Evolutionary conservation across 2,329 filamentous ascomycete genomes (phyloP), one percentile per base, ranked within the genome.

Genomic region (Magnaporthales sp.): DNA sequence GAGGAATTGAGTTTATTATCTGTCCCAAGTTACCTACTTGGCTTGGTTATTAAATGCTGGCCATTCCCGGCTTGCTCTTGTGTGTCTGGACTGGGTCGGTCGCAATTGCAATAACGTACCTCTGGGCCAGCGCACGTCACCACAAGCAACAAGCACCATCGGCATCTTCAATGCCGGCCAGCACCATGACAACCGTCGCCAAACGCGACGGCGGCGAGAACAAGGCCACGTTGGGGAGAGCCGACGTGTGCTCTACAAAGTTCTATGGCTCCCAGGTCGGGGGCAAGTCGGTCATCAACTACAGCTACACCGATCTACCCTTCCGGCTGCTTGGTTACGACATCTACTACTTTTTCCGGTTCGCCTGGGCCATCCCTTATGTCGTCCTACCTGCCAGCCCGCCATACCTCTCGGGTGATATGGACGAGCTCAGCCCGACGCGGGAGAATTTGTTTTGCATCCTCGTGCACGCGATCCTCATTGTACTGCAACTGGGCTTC

Each of bases 381-480:
- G 78, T 91, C 46, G 66, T 91, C n/a, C 79, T 83, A 70, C 89
- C 89, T 0, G 61, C 88, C 8, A 75, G 73, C 15, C 6, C 13
- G 3, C 83, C 87, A 1, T 78, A 78, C 66, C 79, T 80, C 58
- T 85, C 84, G 1, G 84, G 79, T 15, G 71, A 80, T 64, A 77
- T 90, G 62, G 87, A 89, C 71, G 91, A 93, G 77, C 78, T 92
- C 22, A 84, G 87, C 68, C 81, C 82, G 1, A 88, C 84, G 0
- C 67, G 72, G 15, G 74, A 77, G 60, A 92, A 92, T 70, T 38
- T 87, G 0, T 82, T 80, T 70, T 84, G 82, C 67, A 74, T 91
- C 26, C 71, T 76, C 19, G 72, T 90, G 6, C 90, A 93, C 71
- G 32, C 79, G 3, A 66, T 90, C 56, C 80, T 92, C 3, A 73